Conservation (phyloP, 1,139 yeast genomes). For the Diutina rugosa region DNA sequence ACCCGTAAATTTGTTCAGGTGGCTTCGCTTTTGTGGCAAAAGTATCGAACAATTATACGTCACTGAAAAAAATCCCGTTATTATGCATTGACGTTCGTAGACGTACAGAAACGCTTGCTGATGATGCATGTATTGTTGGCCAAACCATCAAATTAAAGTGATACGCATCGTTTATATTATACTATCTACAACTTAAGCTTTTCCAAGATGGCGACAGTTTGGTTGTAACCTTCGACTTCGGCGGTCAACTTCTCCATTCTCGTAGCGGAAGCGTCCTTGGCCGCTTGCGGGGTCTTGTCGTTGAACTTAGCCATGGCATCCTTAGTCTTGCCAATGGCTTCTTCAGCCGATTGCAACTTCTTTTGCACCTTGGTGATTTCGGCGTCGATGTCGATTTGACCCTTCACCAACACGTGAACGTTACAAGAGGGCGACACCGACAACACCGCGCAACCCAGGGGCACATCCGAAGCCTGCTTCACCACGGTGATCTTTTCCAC, state of each 20-base stretch:
- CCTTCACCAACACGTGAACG: slow-evolving; percentile 86
- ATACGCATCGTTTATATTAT: too few species aligned
- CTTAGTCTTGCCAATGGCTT: slow-evolving; percentile 26
- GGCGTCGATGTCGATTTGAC: slow-evolving; percentile 84
- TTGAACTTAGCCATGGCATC: slow-evolving; percentile 59
- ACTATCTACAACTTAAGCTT: slow-evolving; percentile 44
- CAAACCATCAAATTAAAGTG: too few species aligned
- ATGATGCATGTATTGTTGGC: too few species aligned
- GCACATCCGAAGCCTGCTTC: slow-evolving; percentile 39
- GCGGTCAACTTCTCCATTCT: slow-evolving; percentile 65
- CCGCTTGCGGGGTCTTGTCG: slow-evolving; percentile 71
- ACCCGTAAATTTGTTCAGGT: too few species aligned
- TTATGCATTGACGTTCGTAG: too few species aligned
- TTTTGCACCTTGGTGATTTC: slow-evolving; percentile 75
- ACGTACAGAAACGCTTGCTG: too few species aligned
- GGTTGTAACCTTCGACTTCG: slow-evolving; percentile 76
- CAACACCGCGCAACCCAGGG: slow-evolving; percentile 82
- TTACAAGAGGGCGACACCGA: slow-evolving; percentile 71
- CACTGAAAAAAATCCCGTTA: too few species aligned
- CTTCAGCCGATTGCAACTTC: slow-evolving; percentile 55
- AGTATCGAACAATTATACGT: too few species aligned
- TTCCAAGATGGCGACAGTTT: slow-evolving; percentile 64
- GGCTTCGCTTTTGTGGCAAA: too few species aligned
- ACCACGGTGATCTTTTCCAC: slow-evolving; percentile 63
- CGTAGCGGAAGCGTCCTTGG: slow-evolving; percentile 62